Evolutionary conservation across 306 rosid genomes (phyloP).

Genomic region (Glycyrrhiza uralensis): DNA sequence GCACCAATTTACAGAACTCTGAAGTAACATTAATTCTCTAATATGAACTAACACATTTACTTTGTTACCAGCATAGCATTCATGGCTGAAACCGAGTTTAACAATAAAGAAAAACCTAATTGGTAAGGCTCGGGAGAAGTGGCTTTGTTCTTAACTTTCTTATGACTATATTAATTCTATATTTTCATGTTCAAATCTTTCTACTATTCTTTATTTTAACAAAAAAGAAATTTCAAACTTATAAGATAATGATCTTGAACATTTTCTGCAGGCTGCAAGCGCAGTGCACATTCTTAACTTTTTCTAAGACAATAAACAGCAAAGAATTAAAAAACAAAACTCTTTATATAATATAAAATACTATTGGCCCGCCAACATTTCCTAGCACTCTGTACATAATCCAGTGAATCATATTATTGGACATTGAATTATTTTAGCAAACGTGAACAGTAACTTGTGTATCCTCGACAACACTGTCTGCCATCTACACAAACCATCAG

Average conservation of each 20-base stretch:
- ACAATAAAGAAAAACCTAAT: not conserved
- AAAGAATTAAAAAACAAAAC: not conserved
- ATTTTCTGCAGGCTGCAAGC: slow-evolving; percentile 2
- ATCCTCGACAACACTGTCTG: not conserved
- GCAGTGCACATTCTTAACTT: not conserved
- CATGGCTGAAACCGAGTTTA: not conserved
- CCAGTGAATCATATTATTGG: not conserved
- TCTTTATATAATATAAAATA: not conserved
- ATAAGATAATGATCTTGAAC: not conserved
- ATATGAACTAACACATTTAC: not conserved
- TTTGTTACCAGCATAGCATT: not conserved
- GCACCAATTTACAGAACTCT: slow-evolving; percentile 16
- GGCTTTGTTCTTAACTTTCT: not conserved
- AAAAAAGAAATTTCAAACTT: not conserved
- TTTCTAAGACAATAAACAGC: not conserved
- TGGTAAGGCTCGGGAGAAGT: not conserved
- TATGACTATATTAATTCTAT: not conserved
- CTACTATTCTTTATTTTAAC: not conserved
- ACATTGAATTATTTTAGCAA: not conserved
- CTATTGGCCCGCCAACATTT: not conserved
- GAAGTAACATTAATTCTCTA: not conserved
- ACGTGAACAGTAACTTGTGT: not conserved
- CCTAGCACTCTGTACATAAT: not conserved
- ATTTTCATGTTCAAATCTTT: not conserved
- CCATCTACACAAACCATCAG: not conserved